Evolutionary conservation across 495 filamentous ascomycete genomes (phyloP), one percentile per base, ranked within the genome.

Genomic region (Ascodesmis nigricans): DNA sequence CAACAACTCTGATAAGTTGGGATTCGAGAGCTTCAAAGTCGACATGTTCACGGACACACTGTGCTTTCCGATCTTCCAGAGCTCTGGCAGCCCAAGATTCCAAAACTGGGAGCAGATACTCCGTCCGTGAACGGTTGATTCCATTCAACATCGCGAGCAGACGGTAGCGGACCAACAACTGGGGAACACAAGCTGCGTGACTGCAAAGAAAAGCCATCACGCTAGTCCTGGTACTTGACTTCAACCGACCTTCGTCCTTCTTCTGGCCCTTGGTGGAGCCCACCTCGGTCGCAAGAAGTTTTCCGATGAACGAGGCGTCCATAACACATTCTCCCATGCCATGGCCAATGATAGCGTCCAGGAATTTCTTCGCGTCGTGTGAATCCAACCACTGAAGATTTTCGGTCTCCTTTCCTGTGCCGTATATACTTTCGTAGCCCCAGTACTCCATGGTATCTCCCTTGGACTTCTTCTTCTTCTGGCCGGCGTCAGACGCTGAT

Each of bases 311-410:
- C 21, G 58, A 64, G 3, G 65, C 55, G 49, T 92, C 81, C 13
- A 91, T 57, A 6, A 79, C 62, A 44, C 72, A 83, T 53, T 91
- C 83, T 47, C 92, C 82, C 11, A 93, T 47, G 3, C 59, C 65
- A 1, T 76, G 73, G 15, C 77, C 47, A 21, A 93, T 52, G 16
- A 73, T 56, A 13, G 63, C 65, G 11, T 64, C 55, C 5, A 91
- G 41, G 7, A 92, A 55, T 31, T 66, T 66, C 13, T 62, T 51
- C 2, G 54, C 56, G 28, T 73, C 67, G 10, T 66, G 62, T 2
- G 44, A 40, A 21, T 66, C 55, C n/a, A 91, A 58, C 63, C 67
- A 73, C 18, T 55, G 53, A 13, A 79, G 40, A 2, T 55, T 44
- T 19, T 63, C 55, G 0, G 62, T 60, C 14, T 60, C 55, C 21